Evolutionary conservation across 495 filamentous ascomycete genomes (phyloP), one percentile per base, ranked within the genome.

Genomic region (Aspergillus egyptiacus): DNA sequence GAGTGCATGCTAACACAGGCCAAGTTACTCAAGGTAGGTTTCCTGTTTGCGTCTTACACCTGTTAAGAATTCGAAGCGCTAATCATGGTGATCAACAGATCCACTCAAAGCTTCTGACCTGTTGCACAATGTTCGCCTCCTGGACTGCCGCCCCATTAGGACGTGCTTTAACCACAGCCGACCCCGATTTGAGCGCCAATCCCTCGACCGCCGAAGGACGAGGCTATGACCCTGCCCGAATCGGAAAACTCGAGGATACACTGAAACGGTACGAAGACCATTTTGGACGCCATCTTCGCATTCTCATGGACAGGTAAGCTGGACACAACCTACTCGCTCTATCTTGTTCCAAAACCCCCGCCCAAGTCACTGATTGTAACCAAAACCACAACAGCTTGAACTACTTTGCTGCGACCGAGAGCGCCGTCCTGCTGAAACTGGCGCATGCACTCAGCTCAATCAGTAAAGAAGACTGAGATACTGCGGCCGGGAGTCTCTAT

Each of bases 1-100:
- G 93, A 96, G 70, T 96, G 94, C 73, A 96, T 96, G 91, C 76
- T 98, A 27, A 97, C 94, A 9, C 96, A 98, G 62, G 85, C 86
- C 44, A 96, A 95, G 66, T 69, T 98, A 6, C 71, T 98, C 15
- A 83, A 87, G 72, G 93, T 96, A 77, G 39, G 77, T 4, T 11
- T 35, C 65, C n/a, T n/a, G n/a, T n/a, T n/a, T n/a, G n/a, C n/a
- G n/a, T n/a, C n/a, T n/a, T n/a, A n/a, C n/a, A n/a, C n/a, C n/a
- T n/a, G n/a, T n/a, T n/a, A n/a, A n/a, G n/a, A n/a, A n/a, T n/a
- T n/a, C n/a, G n/a, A 19, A 4, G 5, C n/a, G 10, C 17, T 43
- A n/a, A 6, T n/a, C n/a, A 25, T 48, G 45, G 35, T 19, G 17
- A 30, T 14, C 24, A 9, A 34, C 22, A 98, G 93, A 91, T 97